A percentile compares a stretch with the other conserved stretches of the same genome.
Conservation (phyloP, 2,329 filamentous ascomycete genomes). For the Raffaelea ambrosiae region DNA sequence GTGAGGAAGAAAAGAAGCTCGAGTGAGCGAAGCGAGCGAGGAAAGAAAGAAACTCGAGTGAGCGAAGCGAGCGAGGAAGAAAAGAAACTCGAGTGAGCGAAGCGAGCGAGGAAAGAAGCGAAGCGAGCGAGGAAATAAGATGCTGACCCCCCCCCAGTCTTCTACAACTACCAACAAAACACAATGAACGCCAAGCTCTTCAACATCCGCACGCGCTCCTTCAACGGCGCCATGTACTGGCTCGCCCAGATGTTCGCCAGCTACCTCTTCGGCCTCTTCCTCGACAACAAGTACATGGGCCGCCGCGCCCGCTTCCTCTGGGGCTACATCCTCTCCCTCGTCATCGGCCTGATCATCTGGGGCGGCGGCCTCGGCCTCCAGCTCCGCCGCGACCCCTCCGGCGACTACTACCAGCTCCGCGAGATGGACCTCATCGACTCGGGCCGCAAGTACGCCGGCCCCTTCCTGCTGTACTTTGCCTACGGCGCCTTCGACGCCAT, state of each 20-base stretch:
- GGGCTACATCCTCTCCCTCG: constrained; percentile 36
- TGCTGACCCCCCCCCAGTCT: constrained; percentile 20
- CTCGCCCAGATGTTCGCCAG: constrained; percentile 45
- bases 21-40: too few relatives aligned
- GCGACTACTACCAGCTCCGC: not conserved
- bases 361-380: constrained; percentile 58
- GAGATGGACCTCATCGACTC: not conserved
- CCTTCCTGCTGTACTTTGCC: constrained; percentile 62
- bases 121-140: too few relatives aligned
- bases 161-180: constrained; percentile 48
- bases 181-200: constrained; percentile 44
- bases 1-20: too few relatives aligned
- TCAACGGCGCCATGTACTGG: constrained; percentile 47
- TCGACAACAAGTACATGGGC: constrained; percentile 33
- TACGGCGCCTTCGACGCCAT: constrained; percentile 60
- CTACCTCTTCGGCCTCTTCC: constrained; percentile 33
- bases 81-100: too few relatives aligned
- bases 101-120: too few relatives aligned
- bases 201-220: constrained; percentile 43
- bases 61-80: too few relatives aligned
- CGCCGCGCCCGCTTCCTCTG: constrained; percentile 35
- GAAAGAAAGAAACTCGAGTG: too few relatives aligned
- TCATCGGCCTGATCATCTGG: constrained; percentile 43
- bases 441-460: not conserved
- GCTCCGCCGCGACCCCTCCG: constrained; percentile 36